Evolutionary conservation across 257 asterid genomes (phyloP), one percentile per base, ranked within the genome.

Genomic region (Nicotiana benthamiana): DNA sequence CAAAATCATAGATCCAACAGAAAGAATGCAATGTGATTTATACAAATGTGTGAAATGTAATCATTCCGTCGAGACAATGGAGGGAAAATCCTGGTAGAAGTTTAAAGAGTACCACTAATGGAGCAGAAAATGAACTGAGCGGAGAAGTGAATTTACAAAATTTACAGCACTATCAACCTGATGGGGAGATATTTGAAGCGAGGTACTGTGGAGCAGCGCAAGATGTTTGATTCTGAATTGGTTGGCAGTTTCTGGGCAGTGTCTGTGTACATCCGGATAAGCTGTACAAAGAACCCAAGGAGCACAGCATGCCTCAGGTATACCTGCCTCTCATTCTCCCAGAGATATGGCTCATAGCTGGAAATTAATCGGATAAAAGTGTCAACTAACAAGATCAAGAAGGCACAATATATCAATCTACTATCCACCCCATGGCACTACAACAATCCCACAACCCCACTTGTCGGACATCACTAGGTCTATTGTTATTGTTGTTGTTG

Each of bases 171-270:
- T 80, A 26, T 48, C 80, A 81, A 96, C 99, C 99, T 96, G 92
- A 96, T 94, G 80, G 99, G 99, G 82, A 96, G 97, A 87, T 96
- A 96, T 84, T 92, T 96, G 89, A 94, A 96, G 82, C 99, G 99
- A 80, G 99, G 97, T 59, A 96, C 98, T 70, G 87, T 85, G 26
- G 98, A 96, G 90, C 99, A 96, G 79, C 93, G 91, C 98, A 96
- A 89, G 82, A 93, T 89, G 88, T 96, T 96, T 84, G 99, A 96
- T 80, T 94, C 97, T 12, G 98, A 88, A 88, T 94, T 96, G 82
- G 95, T 89, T 67, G 95, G 90, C 77, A 90, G 90, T 91, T 92
- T 96, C 86, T 90, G 97, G 13, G 87, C 81, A 27, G 92, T 84
- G 83, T 94, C 97, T 83, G 86, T 88, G 82, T 94, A 89, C 82